These are phyloP conservation scores for Detonula confervacea DNA, from an alignment of 352 stramenopile species.

Conservation along the genomic window DNA sequence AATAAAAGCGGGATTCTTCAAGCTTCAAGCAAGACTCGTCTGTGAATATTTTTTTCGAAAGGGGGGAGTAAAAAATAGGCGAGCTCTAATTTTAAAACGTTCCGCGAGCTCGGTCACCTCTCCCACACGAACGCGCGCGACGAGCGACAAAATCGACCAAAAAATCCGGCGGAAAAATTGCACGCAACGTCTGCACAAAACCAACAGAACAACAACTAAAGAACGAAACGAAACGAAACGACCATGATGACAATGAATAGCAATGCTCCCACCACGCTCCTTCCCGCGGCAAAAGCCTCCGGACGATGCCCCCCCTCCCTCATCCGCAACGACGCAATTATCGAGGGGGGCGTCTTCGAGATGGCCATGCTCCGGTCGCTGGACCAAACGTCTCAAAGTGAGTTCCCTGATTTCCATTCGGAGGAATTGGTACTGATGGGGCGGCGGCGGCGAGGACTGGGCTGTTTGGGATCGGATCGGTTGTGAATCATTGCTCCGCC, in stretches of 20 bases:
- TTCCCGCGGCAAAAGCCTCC: conserved; percentile 50
- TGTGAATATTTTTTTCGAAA: too few species aligned
- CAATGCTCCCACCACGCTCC: conserved; percentile 19
- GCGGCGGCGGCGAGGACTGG: too few species aligned
- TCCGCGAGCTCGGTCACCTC: too few species aligned
- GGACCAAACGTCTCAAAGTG: conserved; percentile 42
- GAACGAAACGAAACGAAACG: conserved; percentile 2
- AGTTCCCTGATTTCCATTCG: conserved; percentile 17
- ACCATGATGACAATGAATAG: conserved; percentile 30
- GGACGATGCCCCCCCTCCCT: conserved; percentile 75
- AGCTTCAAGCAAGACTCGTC: too few species aligned
- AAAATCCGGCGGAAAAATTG: neutral
- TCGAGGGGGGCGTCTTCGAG: conserved; percentile 64
- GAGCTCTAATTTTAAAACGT: too few species aligned
- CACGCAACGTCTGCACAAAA: too few species aligned
- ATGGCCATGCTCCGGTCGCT: conserved; percentile 46
- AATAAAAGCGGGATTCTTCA: too few species aligned
- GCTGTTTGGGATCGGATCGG: too few species aligned
- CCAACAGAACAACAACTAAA: neutral
- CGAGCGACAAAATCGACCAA: too few species aligned
- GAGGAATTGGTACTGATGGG: conserved; percentile 22
- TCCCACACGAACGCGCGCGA: too few species aligned
- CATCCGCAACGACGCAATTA: conserved; percentile 42
- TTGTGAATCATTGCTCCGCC: too few species aligned
- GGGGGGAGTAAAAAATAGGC: too few species aligned